Evolutionary conservation across 2,329 filamentous ascomycete genomes (phyloP), one percentile per base, ranked within the genome.

Genomic region (Stemphylium beticola): DNA sequence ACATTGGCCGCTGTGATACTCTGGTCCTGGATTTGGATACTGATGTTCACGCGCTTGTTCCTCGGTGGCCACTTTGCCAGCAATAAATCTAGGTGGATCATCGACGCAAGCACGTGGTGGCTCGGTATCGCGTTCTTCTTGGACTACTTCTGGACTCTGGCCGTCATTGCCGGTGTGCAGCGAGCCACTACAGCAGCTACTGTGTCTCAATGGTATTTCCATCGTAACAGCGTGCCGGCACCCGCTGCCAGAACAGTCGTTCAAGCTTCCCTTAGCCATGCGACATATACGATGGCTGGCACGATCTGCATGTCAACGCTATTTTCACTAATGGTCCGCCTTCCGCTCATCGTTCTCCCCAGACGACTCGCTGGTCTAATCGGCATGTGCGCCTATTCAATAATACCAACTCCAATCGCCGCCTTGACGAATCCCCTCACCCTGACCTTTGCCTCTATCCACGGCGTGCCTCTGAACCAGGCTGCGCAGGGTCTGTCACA

Each of bases 131-230:
- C 88, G 74, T 99, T 97, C 77, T 86, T 97, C 62, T 79, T 98
- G 55, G 89, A 97, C 80, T 98, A 97, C 76, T 87, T 98, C 64
- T 99, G 95, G 95, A 95, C 92, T 0, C 81, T 97, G 37, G 90
- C 90, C 2, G 86, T 98, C 53, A 87, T 96, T 71, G 89, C 92
- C 53, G 92, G 92, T 15, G 85, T 98, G 18, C 93, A 99, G 74
- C 88, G 95, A 54, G 88, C 91, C 18, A 95, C 93, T 14, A 96
- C 93, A 12, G 93, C 92, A 20, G 95, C 95, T 10, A 96, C 93
- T 0, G 93, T 98, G 20, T 96, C 92, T 36, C 95, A 99, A 76
- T 99, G 95, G 95, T 99, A 99, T 77, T 99, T 98, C 76, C 93
- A 98, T 76, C 91, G 95, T 59, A 90, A 96, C 66, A 87, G 87